Evolutionary conservation across 441 rosid genomes (phyloP), one percentile per base, ranked within the genome.

Genomic region (Metrosideros polymorpha): DNA sequence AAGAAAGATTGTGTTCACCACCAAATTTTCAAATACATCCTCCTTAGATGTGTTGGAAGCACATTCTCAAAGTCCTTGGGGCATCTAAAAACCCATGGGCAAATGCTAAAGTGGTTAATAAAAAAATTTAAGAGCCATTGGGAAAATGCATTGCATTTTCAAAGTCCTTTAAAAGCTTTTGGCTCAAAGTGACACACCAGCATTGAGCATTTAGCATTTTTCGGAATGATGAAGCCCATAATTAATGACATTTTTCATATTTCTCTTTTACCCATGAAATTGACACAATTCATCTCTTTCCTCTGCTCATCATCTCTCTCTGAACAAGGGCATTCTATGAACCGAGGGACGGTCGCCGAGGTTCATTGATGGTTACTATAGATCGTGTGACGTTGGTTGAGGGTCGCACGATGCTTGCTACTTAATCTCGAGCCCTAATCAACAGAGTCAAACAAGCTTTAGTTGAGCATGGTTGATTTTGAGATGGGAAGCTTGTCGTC

Each of bases 281-380:
- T n/a, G 17, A 6, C 4, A 56, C 22, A 30, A 27, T 2, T 27
- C 30, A 4, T 54, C n/a, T 4, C 59, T 55, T n/a, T 55, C 57
- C 3, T 54, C 5, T 25, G 59, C 59, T 55, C 50, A 55, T 25
- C 0, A 25, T n/a, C 63, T n/a, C 32, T 57, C 63, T 57, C 8
- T 10, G 3, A n/a, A n/a, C 2, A 57, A 4, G 0, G 18, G 8
- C 18, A 12, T 0, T n/a, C 0, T 57, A 30, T 0, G 2, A 56
- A 56, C 1, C 0, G 7, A 56, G 61, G 3, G 4, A 56, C 0
- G 0, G 29, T 56, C 29, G 6, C 12, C 0, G 0, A 5, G 7
- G 7, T 6, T 55, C 1, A 2, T n/a, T n/a, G n/a, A n/a, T n/a
- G n/a, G n/a, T n/a, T n/a, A n/a, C n/a, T n/a, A n/a, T n/a, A n/a